These are phyloP conservation scores for Dunaliella sp. DNA, from an alignment of 139 green algal species.

Conservation along the genomic window DNA sequence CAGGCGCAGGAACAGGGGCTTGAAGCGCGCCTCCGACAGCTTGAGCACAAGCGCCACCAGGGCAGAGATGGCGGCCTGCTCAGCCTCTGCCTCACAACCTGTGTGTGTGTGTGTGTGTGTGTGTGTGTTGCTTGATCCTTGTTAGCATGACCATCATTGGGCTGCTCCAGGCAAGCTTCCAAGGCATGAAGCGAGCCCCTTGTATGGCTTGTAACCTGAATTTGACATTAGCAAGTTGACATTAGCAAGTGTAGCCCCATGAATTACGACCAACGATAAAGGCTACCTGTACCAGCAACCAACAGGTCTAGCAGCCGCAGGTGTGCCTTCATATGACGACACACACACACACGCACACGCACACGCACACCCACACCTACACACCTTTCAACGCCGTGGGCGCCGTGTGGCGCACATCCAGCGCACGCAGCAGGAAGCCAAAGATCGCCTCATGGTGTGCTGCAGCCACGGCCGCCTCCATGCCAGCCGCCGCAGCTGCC, in stretches of 20 bases:
- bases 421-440: conserved; percentile 64
- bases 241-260: too few species aligned
- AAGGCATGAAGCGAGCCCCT: too few species aligned
- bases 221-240: too few species aligned
- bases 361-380: background rate
- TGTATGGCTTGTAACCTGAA: too few species aligned
- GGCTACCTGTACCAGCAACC: too few species aligned
- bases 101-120: background rate
- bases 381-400: background rate
- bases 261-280: too few species aligned
- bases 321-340: too few species aligned
- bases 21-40: conserved; percentile 86
- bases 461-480: conserved; percentile 57
- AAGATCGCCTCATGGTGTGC: conserved; percentile 63
- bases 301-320: too few species aligned
- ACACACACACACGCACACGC: background rate
- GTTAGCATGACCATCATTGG: too few species aligned
- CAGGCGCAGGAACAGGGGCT: conserved; percentile 86
- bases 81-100: conserved; percentile 25
- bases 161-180: too few species aligned
- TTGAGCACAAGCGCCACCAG: conserved; percentile 83
- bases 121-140: background rate
- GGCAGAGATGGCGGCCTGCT: conserved; percentile 51
- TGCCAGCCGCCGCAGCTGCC: conserved; percentile 6
- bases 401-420: conserved; percentile 63